Evolutionary conservation across 345 rosid genomes (phyloP).

Genomic region (Linum usitatissimum): DNA sequence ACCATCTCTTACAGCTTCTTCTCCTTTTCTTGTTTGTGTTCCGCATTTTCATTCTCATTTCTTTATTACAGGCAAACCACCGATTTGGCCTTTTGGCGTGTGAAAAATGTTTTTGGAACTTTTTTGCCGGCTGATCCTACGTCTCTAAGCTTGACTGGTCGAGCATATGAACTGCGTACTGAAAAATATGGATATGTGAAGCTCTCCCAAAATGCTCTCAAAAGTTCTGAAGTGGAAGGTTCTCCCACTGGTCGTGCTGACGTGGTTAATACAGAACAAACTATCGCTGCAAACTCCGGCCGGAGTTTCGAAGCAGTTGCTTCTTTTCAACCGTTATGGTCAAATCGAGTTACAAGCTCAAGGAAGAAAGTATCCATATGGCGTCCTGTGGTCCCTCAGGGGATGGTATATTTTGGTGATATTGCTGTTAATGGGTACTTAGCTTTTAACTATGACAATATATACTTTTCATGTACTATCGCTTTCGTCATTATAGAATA

Average conservation of each 20-base stretch:
- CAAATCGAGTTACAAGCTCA: constrained; percentile 60
- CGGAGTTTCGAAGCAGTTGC: constrained; percentile 66
- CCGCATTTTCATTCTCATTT: constrained; percentile 5
- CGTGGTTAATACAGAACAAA: constrained; percentile 21
- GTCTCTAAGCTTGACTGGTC: constrained; percentile 36
- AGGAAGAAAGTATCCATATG: constrained; percentile 76
- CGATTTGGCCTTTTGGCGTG: constrained; percentile 84
- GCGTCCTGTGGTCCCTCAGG: constrained; percentile 71
- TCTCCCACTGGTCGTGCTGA: constrained; percentile 26
- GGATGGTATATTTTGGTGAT: constrained; percentile 92
- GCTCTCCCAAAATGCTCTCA: constrained; percentile 28
- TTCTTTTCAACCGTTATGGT: constrained; percentile 81
- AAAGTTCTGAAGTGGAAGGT: constrained; percentile 24
- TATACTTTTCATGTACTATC: constrained; percentile 1
- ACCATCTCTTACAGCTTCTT: background rate
- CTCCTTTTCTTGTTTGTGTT: background rate
- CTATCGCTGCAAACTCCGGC: constrained; percentile 38
- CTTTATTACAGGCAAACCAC: constrained; percentile 47
- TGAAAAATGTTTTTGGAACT: constrained; percentile 67
- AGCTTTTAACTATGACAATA: constrained; percentile 3
- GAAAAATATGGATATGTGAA: constrained; percentile 48
- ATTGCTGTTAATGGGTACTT: constrained; percentile 85
- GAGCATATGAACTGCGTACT: constrained; percentile 70
- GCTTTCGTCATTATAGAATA: constrained; percentile 6
- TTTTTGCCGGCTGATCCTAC: constrained; percentile 72